phyloP scores from a whole-genome alignment of 2,329 filamentous ascomycete genomes.

The Penicillium sumatraense region DNA sequence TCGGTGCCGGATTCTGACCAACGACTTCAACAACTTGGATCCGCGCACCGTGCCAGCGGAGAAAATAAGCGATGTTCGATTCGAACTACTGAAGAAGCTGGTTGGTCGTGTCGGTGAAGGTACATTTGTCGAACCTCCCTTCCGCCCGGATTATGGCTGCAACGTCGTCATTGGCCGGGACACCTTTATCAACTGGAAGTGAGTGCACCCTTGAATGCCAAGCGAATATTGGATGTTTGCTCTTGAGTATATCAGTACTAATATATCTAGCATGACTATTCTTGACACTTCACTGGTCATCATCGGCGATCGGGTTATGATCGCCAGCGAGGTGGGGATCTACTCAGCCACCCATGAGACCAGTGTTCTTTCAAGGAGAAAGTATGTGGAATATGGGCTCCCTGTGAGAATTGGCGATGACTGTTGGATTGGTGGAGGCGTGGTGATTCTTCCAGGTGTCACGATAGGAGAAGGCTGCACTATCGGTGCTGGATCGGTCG shows the following conservation, averaged over 20 bases:
- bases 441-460: constrained; percentile 43
- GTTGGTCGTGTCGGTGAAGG: constrained; percentile 35
- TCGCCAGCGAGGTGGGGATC: constrained; percentile 59
- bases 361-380: constrained; percentile 52
- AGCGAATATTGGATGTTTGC: neutral
- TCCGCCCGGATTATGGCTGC: constrained; percentile 38
- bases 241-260: no score
- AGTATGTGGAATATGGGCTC: constrained; percentile 48
- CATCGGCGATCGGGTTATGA: constrained; percentile 59
- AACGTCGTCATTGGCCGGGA: constrained; percentile 36
- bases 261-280: constrained; percentile 56
- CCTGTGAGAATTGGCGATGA: constrained; percentile 44
- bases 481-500: constrained; percentile 38
- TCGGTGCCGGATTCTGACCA: constrained; percentile 29
- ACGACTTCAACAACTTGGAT: constrained; percentile 37
- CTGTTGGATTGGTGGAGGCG: constrained; percentile 53
- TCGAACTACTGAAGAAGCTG: constrained; percentile 31
- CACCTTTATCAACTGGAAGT: constrained; percentile 41
- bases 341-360: constrained; percentile 59
- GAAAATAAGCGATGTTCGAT: constrained; percentile 28
- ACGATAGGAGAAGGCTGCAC: constrained; percentile 44
- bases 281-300: constrained; percentile 59
- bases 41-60: constrained; percentile 32
- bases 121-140: constrained; percentile 38
- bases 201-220: neutral